These are phyloP conservation scores for Avena atlantica DNA, from an alignment of 176 grass and related monocot species.

Conservation along the genomic window DNA sequence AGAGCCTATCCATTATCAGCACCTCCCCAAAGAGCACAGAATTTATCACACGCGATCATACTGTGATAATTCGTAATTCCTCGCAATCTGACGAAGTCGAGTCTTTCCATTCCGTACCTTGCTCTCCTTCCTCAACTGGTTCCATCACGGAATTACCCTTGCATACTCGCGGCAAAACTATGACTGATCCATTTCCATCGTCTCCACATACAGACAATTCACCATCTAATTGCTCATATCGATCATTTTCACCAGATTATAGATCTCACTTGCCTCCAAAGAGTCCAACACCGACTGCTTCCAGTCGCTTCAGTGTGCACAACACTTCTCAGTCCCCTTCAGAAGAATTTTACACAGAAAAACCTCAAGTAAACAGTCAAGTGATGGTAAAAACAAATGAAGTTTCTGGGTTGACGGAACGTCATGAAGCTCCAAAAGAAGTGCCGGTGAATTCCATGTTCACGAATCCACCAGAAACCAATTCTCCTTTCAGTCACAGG, in stretches of 20 bases:
- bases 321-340: neutral
- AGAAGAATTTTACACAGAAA: neutral
- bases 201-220: slow-evolving; percentile 6
- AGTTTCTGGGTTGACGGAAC: neutral
- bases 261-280: slow-evolving; percentile 26
- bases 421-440: neutral
- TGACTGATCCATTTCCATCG: neutral
- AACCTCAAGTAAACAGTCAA: slow-evolving; percentile 15
- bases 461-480: neutral
- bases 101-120: slow-evolving; percentile 65
- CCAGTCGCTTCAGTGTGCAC: neutral
- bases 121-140: slow-evolving; percentile 33
- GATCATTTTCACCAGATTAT: slow-evolving; percentile 49
- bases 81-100: slow-evolving; percentile 58
- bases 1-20: slow-evolving; percentile 41
- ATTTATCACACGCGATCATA: neutral
- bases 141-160: slow-evolving; percentile 28
- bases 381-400: neutral
- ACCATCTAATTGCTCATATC: slow-evolving; percentile 46
- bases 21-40: slow-evolving; percentile 27
- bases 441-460: neutral
- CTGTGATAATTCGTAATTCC: slow-evolving; percentile 23
- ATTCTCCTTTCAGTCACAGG: neutral
- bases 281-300: neutral
- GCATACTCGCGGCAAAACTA: neutral